Percentiles rank a stretch among this genome's conserved stretches.
These are phyloP conservation scores for Xylaria nigripes DNA, from an alignment of 495 filamentous ascomycete species.

Conservation along the genomic window DNA sequence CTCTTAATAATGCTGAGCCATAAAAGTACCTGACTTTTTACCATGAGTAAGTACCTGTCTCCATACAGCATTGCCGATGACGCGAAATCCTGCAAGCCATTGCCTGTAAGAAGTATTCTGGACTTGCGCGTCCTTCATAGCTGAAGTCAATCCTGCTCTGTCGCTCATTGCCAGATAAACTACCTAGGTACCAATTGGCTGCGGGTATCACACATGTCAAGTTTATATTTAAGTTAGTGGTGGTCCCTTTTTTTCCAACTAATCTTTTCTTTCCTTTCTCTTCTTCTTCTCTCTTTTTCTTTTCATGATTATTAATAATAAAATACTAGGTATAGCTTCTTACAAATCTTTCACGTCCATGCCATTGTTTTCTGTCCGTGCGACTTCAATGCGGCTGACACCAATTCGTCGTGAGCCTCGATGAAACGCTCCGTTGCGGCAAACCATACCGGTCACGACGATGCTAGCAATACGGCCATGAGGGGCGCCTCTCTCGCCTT, in stretches of 20 bases:
- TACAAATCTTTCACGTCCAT: neutral
- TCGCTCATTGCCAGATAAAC: too few relatives aligned
- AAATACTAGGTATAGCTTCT: neutral
- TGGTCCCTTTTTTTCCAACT: neutral
- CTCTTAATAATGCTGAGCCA: too few relatives aligned
- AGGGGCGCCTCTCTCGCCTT: slow-evolving; percentile 43
- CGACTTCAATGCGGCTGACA: slow-evolving; percentile 5
- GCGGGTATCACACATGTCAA: neutral
- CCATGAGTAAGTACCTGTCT: too few relatives aligned
- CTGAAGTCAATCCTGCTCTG: too few relatives aligned
- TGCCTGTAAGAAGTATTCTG: too few relatives aligned
- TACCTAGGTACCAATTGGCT: neutral
- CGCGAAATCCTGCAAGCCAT: too few relatives aligned
- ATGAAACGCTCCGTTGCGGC: slow-evolving; percentile 21
- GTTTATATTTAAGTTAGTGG: neutral
- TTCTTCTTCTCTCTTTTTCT: neutral
- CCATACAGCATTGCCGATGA: too few relatives aligned
- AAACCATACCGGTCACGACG: slow-evolving; percentile 15
- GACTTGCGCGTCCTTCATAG: too few relatives aligned
- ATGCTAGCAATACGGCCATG: slow-evolving; percentile 32
- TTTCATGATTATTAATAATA: neutral
- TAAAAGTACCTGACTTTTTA: too few relatives aligned
- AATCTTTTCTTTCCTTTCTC: neutral
- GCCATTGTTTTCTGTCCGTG: neutral
- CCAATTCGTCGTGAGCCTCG: slow-evolving; percentile 7